Base-by-base conservation (phyloP, 148 eudicot species). In the Pouteria glomerata region DNA sequence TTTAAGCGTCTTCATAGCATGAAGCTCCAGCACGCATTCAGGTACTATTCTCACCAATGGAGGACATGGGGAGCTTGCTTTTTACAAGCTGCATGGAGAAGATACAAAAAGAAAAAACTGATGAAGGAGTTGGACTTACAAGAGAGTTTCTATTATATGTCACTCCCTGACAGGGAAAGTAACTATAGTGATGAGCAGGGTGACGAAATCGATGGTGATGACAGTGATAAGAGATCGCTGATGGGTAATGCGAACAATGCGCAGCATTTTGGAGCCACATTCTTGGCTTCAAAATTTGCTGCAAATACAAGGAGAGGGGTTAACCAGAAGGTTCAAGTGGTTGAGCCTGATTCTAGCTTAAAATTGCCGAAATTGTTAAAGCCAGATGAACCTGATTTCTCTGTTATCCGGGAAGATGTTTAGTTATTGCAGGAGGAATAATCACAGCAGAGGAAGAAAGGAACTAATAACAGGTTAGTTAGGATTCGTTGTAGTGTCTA, bases 11-110 rank as follows among this genome's bases (percentile, higher is more conserved):
- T 94, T 1, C 95, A 94, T 52, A 91, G 97, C 82, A 94, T 87
- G 86, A 87, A 84, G 26, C 84, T 91, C n/a, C 97, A 91, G 69
- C 88, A 89, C 34, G 87, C 97, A 0, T 94, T 94, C 53, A 76
- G 97, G 58, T 91, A 85, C 74, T 82, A 94, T 31, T 94, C 97
- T 18, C 91, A 89, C 76, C 98, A 94, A 51, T 94, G 98, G 97
- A 76, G 98, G 39, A 89, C 89, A n/a, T 76, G 78, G 98, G 89
- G 86, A 3, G 88, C 93, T 51, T 94, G 98, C 14, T 89, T 78
- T 37, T 69, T 94, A 26, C 95, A 91, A 63, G 74, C 89, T 0
- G 96, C 97, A 0, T 94, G 98, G 98, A 83, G 97, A 70, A 77
- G 89, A 75, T 78, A 56, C 61, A 83, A 69, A 26, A 82, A 73